Percentiles rank a stretch among this genome's conserved stretches.
Evolutionary conservation across 345 rosid genomes (phyloP).

Genomic region (Brassica carinata): DNA sequence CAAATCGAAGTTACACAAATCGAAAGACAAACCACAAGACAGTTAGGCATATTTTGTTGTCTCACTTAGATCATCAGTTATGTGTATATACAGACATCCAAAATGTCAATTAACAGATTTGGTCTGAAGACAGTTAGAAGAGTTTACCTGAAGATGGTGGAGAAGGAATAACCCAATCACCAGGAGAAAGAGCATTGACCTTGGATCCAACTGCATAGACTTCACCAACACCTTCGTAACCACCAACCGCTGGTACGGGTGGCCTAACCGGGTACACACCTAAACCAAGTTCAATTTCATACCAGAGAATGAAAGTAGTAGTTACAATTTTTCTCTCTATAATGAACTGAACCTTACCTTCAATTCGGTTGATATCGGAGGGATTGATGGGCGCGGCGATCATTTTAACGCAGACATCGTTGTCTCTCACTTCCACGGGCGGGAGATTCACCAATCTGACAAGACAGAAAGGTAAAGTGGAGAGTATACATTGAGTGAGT

Average conservation of each 20-base stretch:
- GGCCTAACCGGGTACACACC: conserved; percentile 97
- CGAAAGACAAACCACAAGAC: too few relatives aligned
- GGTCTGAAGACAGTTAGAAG: too few relatives aligned
- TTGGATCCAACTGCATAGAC: conserved; percentile 70
- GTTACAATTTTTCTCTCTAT: neutral
- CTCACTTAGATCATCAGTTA: too few relatives aligned
- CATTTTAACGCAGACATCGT: neutral
- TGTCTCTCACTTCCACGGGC: neutral
- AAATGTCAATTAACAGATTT: too few relatives aligned
- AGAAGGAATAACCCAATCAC: conserved; percentile 88
- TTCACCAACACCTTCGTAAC: conserved; percentile 92
- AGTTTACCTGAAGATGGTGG: conserved; percentile 74
- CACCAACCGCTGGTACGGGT: conserved; percentile 85
- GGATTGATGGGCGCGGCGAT: neutral
- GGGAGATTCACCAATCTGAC: conserved; percentile 47
- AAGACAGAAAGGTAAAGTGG: neutral
- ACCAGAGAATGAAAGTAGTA: too few relatives aligned
- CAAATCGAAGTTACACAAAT: too few relatives aligned
- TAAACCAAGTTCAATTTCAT: conserved; percentile 12
- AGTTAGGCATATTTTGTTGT: too few relatives aligned
- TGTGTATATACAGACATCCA: too few relatives aligned
- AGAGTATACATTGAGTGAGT: neutral
- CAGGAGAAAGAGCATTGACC: conserved; percentile 61
- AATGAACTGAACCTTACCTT: too few relatives aligned
- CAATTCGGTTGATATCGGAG: neutral